Percentiles rank a stretch among this genome's conserved stretches.
Evolutionary conservation across 805 yeast species (phyloP).

Genomic region (Scheffersomyces ergatensis): DNA sequence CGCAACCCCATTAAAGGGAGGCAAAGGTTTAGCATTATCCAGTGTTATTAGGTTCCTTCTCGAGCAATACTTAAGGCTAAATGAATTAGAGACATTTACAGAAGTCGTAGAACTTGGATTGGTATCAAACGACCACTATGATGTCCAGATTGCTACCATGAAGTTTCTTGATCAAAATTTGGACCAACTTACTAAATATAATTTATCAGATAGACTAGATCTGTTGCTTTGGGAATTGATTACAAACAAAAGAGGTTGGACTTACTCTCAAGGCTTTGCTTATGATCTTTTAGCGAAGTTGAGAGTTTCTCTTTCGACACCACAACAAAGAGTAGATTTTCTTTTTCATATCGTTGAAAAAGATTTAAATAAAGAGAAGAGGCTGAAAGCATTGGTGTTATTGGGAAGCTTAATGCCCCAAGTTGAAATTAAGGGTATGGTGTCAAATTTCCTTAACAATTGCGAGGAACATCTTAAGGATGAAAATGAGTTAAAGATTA

Average conservation of each 20-base stretch:
- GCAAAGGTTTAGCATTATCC: neutral
- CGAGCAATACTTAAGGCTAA: neutral
- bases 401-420: neutral
- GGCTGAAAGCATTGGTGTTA: neutral
- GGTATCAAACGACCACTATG: neutral
- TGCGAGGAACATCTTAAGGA: neutral
- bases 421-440: too few species aligned
- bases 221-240: neutral
- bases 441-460: neutral
- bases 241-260: neutral
- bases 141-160: neutral
- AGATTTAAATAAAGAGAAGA: neutral
- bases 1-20: neutral
- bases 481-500: neutral
- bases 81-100: neutral
- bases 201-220: neutral
- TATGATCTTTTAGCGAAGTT: neutral
- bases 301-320: neutral
- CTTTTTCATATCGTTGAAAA: neutral
- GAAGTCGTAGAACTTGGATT: conserved; percentile 1
- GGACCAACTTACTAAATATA: neutral
- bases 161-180: neutral
- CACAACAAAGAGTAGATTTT: neutral
- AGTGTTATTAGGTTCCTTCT: neutral
- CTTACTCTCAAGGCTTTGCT: neutral